Conservation (phyloP, 2,329 filamentous ascomycete species). For the Aureobasidium musti region DNA sequence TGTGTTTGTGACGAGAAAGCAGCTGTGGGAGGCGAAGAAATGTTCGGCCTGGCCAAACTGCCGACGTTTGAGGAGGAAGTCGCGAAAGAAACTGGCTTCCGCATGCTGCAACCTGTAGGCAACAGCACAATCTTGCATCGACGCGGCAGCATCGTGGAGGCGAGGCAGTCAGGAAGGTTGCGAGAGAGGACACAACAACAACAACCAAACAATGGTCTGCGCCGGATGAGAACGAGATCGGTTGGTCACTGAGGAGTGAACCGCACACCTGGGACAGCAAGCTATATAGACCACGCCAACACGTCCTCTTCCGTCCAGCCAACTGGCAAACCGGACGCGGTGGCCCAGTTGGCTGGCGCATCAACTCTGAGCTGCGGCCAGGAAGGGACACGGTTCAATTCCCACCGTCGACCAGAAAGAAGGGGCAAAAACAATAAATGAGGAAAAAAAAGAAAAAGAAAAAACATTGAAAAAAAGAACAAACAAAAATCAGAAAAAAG, state of each 20-base stretch:
- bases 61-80: not conserved
- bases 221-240: constrained; percentile 9
- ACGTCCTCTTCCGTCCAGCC: not conserved
- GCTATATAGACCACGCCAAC: not conserved
- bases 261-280: not conserved
- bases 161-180: constrained; percentile 4
- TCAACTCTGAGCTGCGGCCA: not conserved
- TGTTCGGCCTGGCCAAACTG: not conserved
- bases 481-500: not conserved
- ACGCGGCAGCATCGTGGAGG: constrained; percentile 13
- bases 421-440: not conserved
- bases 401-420: not conserved
- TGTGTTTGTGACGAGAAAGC: constrained; percentile 28
- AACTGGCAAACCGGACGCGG: not conserved
- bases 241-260: constrained; percentile 1
- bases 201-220: not conserved
- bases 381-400: not conserved
- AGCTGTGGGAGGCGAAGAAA: constrained; percentile 1
- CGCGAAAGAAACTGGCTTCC: constrained; percentile 2
- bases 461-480: not conserved
- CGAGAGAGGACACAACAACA: not conserved
- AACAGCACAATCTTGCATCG: constrained; percentile 23
- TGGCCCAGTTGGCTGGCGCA: not conserved
- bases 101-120: constrained; percentile 12
- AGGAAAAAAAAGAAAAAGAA: not conserved